A percentile compares a stretch with the other conserved stretches of the same genome.
phyloP scores from a whole-genome alignment of 441 rosid genomes.

The Pelargonium cotyledonis region DNA sequence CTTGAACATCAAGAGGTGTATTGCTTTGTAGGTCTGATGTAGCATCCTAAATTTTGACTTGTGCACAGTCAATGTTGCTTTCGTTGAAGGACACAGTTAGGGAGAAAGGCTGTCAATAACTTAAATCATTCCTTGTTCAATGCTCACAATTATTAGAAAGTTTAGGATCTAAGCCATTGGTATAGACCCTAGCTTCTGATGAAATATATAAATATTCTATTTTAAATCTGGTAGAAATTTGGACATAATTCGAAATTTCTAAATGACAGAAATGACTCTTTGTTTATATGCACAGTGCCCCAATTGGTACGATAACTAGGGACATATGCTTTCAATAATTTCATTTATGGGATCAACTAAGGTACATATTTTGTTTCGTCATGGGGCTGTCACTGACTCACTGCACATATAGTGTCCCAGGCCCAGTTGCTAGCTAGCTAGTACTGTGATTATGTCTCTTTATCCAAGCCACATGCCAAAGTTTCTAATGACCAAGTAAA shows the following conservation, averaged over 20 bases:
- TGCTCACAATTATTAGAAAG: background rate
- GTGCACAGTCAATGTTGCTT: background rate
- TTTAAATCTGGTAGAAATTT: background rate
- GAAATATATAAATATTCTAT: background rate
- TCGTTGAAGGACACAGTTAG: background rate
- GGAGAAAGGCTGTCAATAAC: background rate
- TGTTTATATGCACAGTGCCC: conserved; percentile 1
- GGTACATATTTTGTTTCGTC: background rate
- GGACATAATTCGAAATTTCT: background rate
- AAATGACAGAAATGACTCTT: background rate
- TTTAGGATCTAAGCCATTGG: background rate
- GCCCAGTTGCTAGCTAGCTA: too few relatives aligned
- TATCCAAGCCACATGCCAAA: too few relatives aligned
- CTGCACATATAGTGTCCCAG: too few relatives aligned
- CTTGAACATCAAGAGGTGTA: background rate
- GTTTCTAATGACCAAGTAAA: conserved; percentile 2
- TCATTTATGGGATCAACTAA: background rate
- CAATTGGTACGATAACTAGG: background rate
- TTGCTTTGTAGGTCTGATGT: background rate
- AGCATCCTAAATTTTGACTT: background rate
- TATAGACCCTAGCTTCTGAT: background rate
- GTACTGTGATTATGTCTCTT: too few relatives aligned
- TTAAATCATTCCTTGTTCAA: background rate
- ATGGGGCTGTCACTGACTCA: background rate
- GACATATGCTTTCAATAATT: background rate